Percentiles rank a stretch among this genome's conserved stretches.
Conservation (phyloP, 2,329 filamentous ascomycete genomes). For the Zopfia rhizophila region DNA sequence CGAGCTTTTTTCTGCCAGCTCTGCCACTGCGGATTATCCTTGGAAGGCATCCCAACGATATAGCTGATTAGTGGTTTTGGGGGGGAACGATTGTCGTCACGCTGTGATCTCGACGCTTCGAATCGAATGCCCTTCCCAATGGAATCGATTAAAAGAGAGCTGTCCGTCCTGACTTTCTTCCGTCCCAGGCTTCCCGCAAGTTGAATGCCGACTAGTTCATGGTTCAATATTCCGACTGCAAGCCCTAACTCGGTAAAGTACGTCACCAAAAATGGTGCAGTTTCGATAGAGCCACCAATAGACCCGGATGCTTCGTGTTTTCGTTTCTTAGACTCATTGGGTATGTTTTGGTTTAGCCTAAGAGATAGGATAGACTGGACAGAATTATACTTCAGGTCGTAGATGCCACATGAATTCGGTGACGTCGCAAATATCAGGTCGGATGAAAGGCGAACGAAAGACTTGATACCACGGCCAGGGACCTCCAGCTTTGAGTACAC, state of each 20-base stretch:
- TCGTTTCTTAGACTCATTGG: slow-evolving; percentile 44
- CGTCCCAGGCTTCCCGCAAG: slow-evolving; percentile 43
- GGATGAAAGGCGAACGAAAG: slow-evolving; percentile 74
- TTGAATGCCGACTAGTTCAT: slow-evolving; percentile 74
- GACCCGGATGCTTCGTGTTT: slow-evolving; percentile 36
- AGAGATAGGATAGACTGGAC: slow-evolving; percentile 56
- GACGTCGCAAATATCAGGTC: slow-evolving; percentile 74
- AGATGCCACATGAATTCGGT: slow-evolving; percentile 61
- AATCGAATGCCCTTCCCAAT: slow-evolving; percentile 70
- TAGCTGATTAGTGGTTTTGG: slow-evolving; percentile 1
- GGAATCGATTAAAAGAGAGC: slow-evolving; percentile 75
- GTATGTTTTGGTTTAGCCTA: slow-evolving; percentile 22
- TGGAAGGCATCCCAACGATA: slow-evolving; percentile 3
- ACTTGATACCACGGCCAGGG: slow-evolving; percentile 63
- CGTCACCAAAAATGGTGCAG: slow-evolving; percentile 33
- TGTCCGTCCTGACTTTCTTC: slow-evolving; percentile 50
- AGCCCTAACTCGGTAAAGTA: slow-evolving; percentile 75
- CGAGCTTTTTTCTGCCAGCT: slow-evolving; percentile 41
- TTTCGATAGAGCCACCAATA: slow-evolving; percentile 61
- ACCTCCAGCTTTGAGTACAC: slow-evolving; percentile 64
- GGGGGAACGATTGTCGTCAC: background rate
- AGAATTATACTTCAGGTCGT: slow-evolving; percentile 74
- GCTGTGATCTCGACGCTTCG: slow-evolving; percentile 1
- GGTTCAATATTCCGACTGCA: slow-evolving; percentile 71
- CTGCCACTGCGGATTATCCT: slow-evolving; percentile 23